Conservation (phyloP, 768 basidiomycete genomes). For the Hypsizygus marmoreus region DNA sequence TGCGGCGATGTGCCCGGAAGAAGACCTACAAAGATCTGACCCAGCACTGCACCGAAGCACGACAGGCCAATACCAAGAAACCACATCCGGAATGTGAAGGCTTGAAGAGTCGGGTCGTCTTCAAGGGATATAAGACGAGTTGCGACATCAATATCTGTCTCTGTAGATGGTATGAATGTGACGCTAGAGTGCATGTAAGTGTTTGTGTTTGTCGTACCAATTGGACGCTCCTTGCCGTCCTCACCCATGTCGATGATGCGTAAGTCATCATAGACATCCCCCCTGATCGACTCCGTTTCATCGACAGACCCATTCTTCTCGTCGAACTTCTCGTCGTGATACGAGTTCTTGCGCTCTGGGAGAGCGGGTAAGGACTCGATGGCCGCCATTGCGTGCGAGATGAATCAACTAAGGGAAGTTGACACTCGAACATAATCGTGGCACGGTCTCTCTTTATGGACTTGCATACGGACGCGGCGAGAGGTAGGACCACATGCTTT, state of each 20-base stretch:
- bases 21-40: slow-evolving; percentile 47
- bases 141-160: slow-evolving; percentile 47
- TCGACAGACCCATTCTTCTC: slow-evolving; percentile 20
- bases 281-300: slow-evolving; percentile 18
- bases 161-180: too few relatives aligned
- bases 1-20: neutral
- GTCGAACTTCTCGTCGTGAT: slow-evolving; percentile 27
- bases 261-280: slow-evolving; percentile 32
- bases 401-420: too few relatives aligned
- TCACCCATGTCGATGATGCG: slow-evolving; percentile 13
- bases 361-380: too few relatives aligned
- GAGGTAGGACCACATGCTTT: too few relatives aligned
- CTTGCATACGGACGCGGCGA: too few relatives aligned
- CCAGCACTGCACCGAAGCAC: slow-evolving; percentile 55
- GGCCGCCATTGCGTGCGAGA: too few relatives aligned
- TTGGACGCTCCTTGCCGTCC: slow-evolving; percentile 8
- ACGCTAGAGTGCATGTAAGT: too few relatives aligned
- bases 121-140: slow-evolving; percentile 53
- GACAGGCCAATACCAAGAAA: slow-evolving; percentile 56
- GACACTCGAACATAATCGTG: too few relatives aligned
- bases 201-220: too few relatives aligned
- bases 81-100: slow-evolving; percentile 58
- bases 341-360: slow-evolving; percentile 13
- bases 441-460: too few relatives aligned
- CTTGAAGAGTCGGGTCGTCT: slow-evolving; percentile 50